These are phyloP conservation scores for Yamadazyma aaseri DNA, from an alignment of 1,139 yeast species.

Conservation along the genomic window DNA sequence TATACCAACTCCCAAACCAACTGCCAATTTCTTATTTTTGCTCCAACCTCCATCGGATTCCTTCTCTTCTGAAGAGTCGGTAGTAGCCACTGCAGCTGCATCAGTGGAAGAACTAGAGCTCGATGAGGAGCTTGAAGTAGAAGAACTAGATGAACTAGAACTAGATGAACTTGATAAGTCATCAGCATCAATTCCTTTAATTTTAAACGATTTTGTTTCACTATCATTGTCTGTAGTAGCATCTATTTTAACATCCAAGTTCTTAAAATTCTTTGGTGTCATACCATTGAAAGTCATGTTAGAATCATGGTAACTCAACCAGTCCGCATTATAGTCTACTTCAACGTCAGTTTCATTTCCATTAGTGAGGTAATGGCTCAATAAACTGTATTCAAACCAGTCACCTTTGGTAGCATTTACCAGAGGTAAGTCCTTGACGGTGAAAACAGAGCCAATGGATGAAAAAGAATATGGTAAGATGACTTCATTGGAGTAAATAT, in stretches of 20 bases:
- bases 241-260: constrained; percentile 47
- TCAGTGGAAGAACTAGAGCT: constrained; percentile 23
- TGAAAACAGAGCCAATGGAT: constrained; percentile 51
- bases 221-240: constrained; percentile 44
- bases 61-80: constrained; percentile 14
- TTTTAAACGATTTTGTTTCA: constrained; percentile 45
- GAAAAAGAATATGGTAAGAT: constrained; percentile 54
- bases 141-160: constrained; percentile 20
- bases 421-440: constrained; percentile 48
- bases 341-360: constrained; percentile 48
- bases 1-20: constrained; percentile 85
- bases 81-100: constrained; percentile 21
- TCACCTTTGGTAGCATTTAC: constrained; percentile 66
- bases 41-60: constrained; percentile 1
- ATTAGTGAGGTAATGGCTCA: constrained; percentile 55
- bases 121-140: constrained; percentile 25
- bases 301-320: constrained; percentile 62
- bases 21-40: constrained; percentile 49
- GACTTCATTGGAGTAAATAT: constrained; percentile 64
- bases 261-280: constrained; percentile 60
- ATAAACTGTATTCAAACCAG: constrained; percentile 54
- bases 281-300: constrained; percentile 70
- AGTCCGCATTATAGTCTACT: constrained; percentile 45
- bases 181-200: constrained; percentile 52
- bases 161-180: constrained; percentile 19